These are phyloP conservation scores for Dryas drummondii DNA, from an alignment of 306 rosid genomes.

Conservation along the genomic window DNA sequence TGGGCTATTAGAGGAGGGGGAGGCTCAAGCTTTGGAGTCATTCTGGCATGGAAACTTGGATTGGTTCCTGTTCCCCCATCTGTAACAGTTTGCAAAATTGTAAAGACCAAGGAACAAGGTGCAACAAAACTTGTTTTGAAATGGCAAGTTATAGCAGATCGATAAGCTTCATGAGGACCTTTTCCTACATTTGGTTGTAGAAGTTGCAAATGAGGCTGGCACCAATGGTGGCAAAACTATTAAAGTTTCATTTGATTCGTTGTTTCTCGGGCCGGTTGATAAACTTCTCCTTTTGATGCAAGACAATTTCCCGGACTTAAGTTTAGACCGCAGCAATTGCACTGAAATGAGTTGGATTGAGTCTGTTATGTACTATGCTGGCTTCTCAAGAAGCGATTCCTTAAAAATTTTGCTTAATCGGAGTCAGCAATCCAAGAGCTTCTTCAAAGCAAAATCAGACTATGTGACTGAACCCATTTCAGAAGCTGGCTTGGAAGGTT, in stretches of 20 bases:
- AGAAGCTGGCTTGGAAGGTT: slow-evolving; percentile 45
- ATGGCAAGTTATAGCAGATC: slow-evolving; percentile 58
- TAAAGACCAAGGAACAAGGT: slow-evolving; percentile 40
- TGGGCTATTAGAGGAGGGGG: slow-evolving; percentile 83
- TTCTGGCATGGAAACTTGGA: slow-evolving; percentile 66
- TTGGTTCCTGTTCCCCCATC: slow-evolving; percentile 52
- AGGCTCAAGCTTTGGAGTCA: slow-evolving; percentile 62
- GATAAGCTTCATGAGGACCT: slow-evolving; percentile 47
- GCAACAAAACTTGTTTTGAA: slow-evolving; percentile 46
- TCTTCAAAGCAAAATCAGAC: slow-evolving; percentile 72
- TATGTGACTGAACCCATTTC: slow-evolving; percentile 53
- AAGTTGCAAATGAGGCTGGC: slow-evolving; percentile 19
- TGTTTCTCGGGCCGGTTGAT: slow-evolving; percentile 50
- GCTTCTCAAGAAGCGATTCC: slow-evolving; percentile 44
- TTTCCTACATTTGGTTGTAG: slow-evolving; percentile 47
- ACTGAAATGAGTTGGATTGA: slow-evolving; percentile 66
- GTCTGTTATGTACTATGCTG: slow-evolving; percentile 56
- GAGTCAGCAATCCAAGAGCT: slow-evolving; percentile 33
- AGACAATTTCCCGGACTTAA: slow-evolving; percentile 53
- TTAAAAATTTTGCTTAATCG: slow-evolving; percentile 54
- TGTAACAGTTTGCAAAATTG: slow-evolving; percentile 53
- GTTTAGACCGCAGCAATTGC: slow-evolving; percentile 42
- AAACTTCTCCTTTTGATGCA: slow-evolving; percentile 42
- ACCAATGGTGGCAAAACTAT: slow-evolving; percentile 44
- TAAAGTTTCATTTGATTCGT: slow-evolving; percentile 47